These are phyloP conservation scores for Rubia tinctorum DNA, from an alignment of 305 asterid species.

Conservation along the genomic window DNA sequence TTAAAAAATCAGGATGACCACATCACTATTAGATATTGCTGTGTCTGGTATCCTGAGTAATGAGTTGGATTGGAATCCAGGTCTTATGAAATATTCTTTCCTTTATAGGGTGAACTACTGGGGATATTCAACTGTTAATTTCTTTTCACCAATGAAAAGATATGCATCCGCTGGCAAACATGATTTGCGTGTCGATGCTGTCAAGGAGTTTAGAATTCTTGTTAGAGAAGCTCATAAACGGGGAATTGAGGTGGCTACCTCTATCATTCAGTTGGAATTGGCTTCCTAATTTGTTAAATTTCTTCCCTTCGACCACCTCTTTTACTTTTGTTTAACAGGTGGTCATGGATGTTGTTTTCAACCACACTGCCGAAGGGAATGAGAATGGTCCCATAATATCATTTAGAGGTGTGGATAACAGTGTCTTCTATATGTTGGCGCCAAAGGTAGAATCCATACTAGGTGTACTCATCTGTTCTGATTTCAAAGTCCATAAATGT, in stretches of 20 bases:
- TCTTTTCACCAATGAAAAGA: slow-evolving; percentile 97
- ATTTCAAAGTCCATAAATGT: not conserved
- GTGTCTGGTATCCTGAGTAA: slow-evolving; percentile 2
- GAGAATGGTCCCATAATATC: slow-evolving; percentile 83
- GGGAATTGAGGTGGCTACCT: slow-evolving; percentile 75
- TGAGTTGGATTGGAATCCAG: not conserved
- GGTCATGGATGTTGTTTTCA: slow-evolving; percentile 96
- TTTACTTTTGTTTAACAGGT: slow-evolving; percentile 51
- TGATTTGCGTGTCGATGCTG: slow-evolving; percentile 66
- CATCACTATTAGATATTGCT: not conserved
- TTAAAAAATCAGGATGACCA: not conserved
- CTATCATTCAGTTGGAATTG: slow-evolving; percentile 13
- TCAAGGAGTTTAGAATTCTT: slow-evolving; percentile 81
- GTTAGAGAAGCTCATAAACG: slow-evolving; percentile 93
- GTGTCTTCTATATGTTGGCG: slow-evolving; percentile 92
- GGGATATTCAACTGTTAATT: slow-evolving; percentile 96
- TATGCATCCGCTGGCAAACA: slow-evolving; percentile 62
- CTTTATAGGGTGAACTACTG: slow-evolving; percentile 84
- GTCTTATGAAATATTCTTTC: slow-evolving; percentile 17
- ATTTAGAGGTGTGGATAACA: slow-evolving; percentile 89
- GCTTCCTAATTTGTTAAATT: slow-evolving; percentile 11
- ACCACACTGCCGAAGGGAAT: slow-evolving; percentile 99
- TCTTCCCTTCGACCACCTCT: not conserved
- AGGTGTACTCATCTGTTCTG: not conserved
- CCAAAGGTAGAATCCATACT: slow-evolving; percentile 60